phyloP scores from a whole-genome alignment of 495 filamentous ascomycete species.

The Penicillium atrosanguineum region DNA sequence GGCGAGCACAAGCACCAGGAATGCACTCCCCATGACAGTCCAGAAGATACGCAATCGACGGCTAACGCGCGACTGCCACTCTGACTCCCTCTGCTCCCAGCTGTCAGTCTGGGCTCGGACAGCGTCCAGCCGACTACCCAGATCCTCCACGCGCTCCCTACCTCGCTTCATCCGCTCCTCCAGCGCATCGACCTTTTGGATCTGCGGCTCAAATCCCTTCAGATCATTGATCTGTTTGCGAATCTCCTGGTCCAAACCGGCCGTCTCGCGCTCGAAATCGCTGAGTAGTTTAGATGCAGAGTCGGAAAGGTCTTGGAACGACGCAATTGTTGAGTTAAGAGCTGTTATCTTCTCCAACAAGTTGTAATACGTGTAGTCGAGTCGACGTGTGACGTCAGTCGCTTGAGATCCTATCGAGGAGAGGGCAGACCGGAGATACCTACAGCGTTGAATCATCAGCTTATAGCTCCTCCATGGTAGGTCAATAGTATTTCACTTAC shows the following conservation, averaged over 20 bases:
- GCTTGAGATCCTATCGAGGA: conserved; percentile 39
- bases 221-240: conserved; percentile 63
- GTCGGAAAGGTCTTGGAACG: conserved; percentile 66
- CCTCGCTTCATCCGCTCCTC: conserved; percentile 63
- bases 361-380: conserved; percentile 87
- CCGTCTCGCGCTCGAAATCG: conserved; percentile 61
- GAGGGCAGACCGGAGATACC: conserved; percentile 38
- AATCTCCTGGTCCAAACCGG: conserved; percentile 60
- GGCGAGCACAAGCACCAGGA: conserved; percentile 42
- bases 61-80: conserved; percentile 69
- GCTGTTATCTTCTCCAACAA: conserved; percentile 73
- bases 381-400: conserved; percentile 61
- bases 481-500: conserved; percentile 26
- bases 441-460: conserved; percentile 10
- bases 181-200: conserved; percentile 61
- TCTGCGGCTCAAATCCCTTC: conserved; percentile 67
- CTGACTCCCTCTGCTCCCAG: conserved; percentile 68
- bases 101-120: conserved; percentile 63
- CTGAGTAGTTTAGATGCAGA: conserved; percentile 58
- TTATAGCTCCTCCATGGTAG: background rate
- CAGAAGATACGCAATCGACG: conserved; percentile 61
- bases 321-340: conserved; percentile 64
- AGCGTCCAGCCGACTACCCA: conserved; percentile 63
- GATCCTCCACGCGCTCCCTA: conserved; percentile 58
- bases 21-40: conserved; percentile 42